Percentiles rank a stretch among this genome's conserved stretches.
These are phyloP conservation scores for Ceratobasidium sp. DNA, from an alignment of 1,284 basidiomycete species.

Conservation along the genomic window DNA sequence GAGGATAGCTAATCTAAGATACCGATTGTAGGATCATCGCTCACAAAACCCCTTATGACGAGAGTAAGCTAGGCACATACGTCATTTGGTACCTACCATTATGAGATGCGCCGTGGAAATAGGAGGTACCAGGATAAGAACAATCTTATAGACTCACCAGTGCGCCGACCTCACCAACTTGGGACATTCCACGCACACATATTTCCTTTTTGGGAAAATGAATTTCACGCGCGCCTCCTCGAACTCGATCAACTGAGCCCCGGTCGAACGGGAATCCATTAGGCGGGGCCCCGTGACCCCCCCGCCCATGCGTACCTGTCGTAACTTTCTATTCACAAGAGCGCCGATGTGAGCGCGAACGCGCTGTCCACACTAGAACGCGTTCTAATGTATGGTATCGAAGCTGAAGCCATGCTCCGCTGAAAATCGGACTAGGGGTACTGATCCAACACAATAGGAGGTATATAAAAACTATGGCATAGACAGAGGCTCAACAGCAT, in stretches of 20 bases:
- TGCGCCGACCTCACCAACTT: not conserved
- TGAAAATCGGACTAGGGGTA: not conserved
- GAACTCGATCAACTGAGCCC: not conserved
- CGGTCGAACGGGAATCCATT: not conserved
- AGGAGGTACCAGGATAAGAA: slow-evolving; percentile 1
- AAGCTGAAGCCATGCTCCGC: not conserved
- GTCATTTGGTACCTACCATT: too few relatives aligned
- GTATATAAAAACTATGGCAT: not conserved
- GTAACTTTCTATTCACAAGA: slow-evolving; percentile 1
- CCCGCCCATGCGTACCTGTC: slow-evolving; percentile 12
- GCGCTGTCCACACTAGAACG: not conserved
- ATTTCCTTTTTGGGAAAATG: not conserved
- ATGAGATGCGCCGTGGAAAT: not conserved
- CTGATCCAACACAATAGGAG: not conserved
- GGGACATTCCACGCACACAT: not conserved
- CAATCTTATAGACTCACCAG: not conserved
- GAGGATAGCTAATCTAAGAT: too few relatives aligned
- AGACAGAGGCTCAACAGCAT: not conserved
- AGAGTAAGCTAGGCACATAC: too few relatives aligned
- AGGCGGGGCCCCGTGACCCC: slow-evolving; percentile 18
- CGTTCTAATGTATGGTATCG: not conserved
- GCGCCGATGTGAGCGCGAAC: not conserved
- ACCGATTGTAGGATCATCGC: too few relatives aligned
- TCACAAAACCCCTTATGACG: not conserved
- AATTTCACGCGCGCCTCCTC: not conserved